A percentile compares a stretch with the other conserved stretches of the same genome.
Conservation (phyloP, 2,329 filamentous ascomycete genomes). For the Aspergillus ruber region DNA sequence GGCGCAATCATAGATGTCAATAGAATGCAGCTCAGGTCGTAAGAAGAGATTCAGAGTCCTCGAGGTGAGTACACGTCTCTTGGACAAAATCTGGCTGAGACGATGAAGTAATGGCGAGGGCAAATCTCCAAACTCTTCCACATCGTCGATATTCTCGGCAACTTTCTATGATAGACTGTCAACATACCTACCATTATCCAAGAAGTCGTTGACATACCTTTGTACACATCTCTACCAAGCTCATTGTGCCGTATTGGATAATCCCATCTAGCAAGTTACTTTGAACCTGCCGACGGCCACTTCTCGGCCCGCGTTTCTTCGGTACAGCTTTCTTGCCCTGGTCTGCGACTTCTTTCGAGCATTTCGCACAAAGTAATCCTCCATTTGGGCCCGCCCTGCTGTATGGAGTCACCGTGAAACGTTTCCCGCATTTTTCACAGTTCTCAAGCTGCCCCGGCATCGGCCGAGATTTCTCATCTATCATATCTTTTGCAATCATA, state of each 20-base stretch:
- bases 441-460: constrained; percentile 83
- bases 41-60: constrained; percentile 42
- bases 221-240: constrained; percentile 52
- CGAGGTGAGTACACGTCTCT: constrained; percentile 52
- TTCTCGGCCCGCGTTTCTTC: constrained; percentile 50
- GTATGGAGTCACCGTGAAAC: constrained; percentile 90
- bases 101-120: constrained; percentile 51
- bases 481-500: constrained; percentile 44
- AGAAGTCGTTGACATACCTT: constrained; percentile 32
- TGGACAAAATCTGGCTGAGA: constrained; percentile 58
- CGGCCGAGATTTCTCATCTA: constrained; percentile 51
- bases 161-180: constrained; percentile 42
- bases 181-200: constrained; percentile 5
- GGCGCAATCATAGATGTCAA: constrained; percentile 57
- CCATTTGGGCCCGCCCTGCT: constrained; percentile 75
- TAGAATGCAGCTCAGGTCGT: constrained; percentile 48
- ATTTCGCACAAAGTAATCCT: constrained; percentile 76
- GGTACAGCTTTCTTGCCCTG: constrained; percentile 53
- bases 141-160: constrained; percentile 56
- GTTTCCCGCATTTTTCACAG: constrained; percentile 75
- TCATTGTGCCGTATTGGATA: constrained; percentile 36
- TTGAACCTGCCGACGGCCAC: constrained; percentile 66
- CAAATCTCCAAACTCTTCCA: constrained; percentile 60
- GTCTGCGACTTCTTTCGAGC: constrained; percentile 67
- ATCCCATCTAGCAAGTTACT: constrained; percentile 78